Percentiles rank a stretch among this genome's conserved stretches.
Conservation (phyloP, 805 yeast species). For the Wickerhamiella bombiphila region DNA sequence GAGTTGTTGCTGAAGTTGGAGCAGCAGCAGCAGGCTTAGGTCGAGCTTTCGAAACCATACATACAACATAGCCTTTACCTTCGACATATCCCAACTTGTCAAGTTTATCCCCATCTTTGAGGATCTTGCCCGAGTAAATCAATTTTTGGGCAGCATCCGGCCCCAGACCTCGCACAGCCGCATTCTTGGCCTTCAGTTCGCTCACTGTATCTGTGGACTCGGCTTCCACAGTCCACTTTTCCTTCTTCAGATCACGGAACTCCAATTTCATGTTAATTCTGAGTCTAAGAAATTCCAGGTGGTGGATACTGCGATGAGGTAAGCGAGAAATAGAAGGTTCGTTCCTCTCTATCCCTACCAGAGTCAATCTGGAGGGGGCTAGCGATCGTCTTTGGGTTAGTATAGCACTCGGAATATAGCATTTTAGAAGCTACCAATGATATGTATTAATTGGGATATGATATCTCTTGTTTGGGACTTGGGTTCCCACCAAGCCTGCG, state of each 20-base stretch:
- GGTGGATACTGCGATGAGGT: too few species aligned
- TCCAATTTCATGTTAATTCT: slow-evolving; percentile 47
- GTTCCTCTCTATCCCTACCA: too few species aligned
- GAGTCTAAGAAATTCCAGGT: too few species aligned
- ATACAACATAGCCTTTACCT: slow-evolving; percentile 72
- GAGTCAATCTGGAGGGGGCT: too few species aligned
- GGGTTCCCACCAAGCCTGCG: too few species aligned
- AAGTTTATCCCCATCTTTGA: slow-evolving; percentile 67
- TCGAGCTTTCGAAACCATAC: slow-evolving; percentile 57
- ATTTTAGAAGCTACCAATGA: too few species aligned
- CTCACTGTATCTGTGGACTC: slow-evolving; percentile 54
- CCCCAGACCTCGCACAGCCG: slow-evolving; percentile 43
- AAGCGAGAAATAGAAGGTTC: too few species aligned
- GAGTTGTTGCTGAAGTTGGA: not conserved
- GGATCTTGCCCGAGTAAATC: slow-evolving; percentile 83
- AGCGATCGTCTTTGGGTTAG: too few species aligned
- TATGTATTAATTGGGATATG: too few species aligned
- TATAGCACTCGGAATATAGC: too few species aligned
- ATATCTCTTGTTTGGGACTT: too few species aligned
- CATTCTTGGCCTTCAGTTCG: slow-evolving; percentile 61
- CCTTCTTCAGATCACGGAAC: slow-evolving; percentile 87
- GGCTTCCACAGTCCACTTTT: slow-evolving; percentile 65
- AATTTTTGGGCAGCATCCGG: slow-evolving; percentile 67
- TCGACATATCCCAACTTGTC: slow-evolving; percentile 64
- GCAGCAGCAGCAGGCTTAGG: slow-evolving; percentile 17